phyloP scores from a whole-genome alignment of 1,139 yeast species.

The Saccharomyces hybrid region DNA sequence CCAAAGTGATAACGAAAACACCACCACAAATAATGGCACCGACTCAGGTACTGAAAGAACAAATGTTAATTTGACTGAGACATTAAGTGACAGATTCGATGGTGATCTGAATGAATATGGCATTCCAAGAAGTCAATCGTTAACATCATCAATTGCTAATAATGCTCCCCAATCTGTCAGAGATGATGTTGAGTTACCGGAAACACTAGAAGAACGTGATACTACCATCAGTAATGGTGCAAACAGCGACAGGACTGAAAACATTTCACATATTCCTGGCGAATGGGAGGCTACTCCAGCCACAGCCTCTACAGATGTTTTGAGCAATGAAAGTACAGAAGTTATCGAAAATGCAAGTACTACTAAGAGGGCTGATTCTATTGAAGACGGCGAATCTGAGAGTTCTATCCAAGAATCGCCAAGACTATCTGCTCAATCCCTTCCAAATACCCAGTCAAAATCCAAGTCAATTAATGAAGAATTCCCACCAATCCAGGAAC shows the following conservation, averaged over 20 bases:
- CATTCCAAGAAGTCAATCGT: conserved; percentile 59
- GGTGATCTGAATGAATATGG: conserved; percentile 32
- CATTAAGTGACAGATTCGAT: conserved; percentile 27
- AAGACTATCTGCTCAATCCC: neutral
- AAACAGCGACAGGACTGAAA: conserved; percentile 9
- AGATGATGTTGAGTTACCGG: conserved; percentile 30
- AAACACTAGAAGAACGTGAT: conserved; percentile 12
- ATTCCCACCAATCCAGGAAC: conserved; percentile 66
- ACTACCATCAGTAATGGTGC: conserved; percentile 5
- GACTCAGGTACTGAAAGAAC: conserved; percentile 29
- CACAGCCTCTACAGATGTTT: conserved; percentile 3
- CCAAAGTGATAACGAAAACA: conserved; percentile 34
- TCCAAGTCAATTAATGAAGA: conserved; percentile 36
- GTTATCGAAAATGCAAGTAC: neutral
- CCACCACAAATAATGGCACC: conserved; percentile 13
- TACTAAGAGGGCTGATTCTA: neutral
- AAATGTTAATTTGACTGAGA: conserved; percentile 12
- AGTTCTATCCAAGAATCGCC: conserved; percentile 14
- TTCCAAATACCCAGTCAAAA: neutral
- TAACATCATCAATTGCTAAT: conserved; percentile 85
- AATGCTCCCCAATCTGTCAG: conserved; percentile 77
- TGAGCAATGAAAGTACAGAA: neutral
- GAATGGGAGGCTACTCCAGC: conserved; percentile 10
- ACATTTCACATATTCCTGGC: conserved; percentile 16
- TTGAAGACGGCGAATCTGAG: conserved; percentile 8